phyloP scores from a whole-genome alignment of 352 stramenopile genomes.

The Pythium rhizo-oryzae region DNA sequence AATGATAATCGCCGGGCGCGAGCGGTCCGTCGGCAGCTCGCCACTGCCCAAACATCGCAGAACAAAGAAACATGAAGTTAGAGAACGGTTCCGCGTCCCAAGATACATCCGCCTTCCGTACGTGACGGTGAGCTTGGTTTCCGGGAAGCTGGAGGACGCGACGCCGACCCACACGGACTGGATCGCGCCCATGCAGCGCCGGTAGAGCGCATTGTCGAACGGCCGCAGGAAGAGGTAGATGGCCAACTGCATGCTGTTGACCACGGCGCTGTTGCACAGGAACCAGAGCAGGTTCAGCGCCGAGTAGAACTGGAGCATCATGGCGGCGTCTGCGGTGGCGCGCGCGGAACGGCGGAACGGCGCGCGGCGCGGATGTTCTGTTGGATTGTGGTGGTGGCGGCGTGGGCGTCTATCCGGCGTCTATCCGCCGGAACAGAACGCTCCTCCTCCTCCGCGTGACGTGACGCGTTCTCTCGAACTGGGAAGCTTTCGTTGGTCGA shows the following conservation, averaged over 20 bases:
- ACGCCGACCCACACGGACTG: conserved; percentile 89
- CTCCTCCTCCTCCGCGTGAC: neutral
- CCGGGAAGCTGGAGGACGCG: conserved; percentile 82
- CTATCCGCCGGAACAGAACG: neutral
- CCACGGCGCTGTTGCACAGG: conserved; percentile 77
- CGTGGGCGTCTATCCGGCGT: too few relatives aligned
- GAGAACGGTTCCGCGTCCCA: neutral
- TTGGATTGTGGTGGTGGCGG: neutral
- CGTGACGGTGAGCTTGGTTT: conserved; percentile 81
- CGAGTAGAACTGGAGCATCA: conserved; percentile 72
- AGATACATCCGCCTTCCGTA: conserved; percentile 21
- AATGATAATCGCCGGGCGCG: conserved; percentile 86
- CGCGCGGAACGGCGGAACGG: too few relatives aligned
- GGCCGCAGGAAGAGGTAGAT: conserved; percentile 85
- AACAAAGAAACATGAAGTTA: conserved; percentile 4
- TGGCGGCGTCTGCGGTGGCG: conserved; percentile 9
- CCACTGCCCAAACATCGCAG: conserved; percentile 36
- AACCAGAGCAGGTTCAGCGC: conserved; percentile 84
- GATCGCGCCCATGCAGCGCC: conserved; percentile 66
- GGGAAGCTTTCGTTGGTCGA: conserved; percentile 29
- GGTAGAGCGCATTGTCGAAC: conserved; percentile 83
- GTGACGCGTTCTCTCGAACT: conserved; percentile 19
- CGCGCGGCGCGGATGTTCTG: too few relatives aligned
- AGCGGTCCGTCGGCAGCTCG: conserved; percentile 72
- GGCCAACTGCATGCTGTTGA: conserved; percentile 81